These are phyloP conservation scores for Cytospora piceicola DNA, from an alignment of 2,329 filamentous ascomycete genomes.

Conservation along the genomic window DNA sequence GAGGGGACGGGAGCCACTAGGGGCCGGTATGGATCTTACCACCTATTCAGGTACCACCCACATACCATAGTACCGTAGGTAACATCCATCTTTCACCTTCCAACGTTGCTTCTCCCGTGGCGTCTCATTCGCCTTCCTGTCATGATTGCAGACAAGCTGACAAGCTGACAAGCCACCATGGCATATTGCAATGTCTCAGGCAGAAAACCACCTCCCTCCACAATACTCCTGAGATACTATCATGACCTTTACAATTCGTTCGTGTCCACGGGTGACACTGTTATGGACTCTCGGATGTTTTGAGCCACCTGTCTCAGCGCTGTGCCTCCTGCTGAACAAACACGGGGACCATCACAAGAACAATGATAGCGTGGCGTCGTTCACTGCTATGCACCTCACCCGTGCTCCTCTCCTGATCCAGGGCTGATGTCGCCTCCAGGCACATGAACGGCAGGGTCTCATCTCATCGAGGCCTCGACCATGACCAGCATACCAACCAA, in stretches of 20 bases:
- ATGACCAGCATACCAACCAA: not conserved
- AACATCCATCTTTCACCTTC: not conserved
- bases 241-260: not conserved
- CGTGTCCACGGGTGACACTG: not conserved
- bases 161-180: not conserved
- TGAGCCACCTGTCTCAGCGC: slow-evolving; percentile 9
- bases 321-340: slow-evolving; percentile 8
- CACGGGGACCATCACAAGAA: not conserved
- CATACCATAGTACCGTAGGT: too few relatives aligned
- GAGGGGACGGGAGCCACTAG: too few relatives aligned
- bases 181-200: not conserved
- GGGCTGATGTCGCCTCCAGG: not conserved
- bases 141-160: not conserved
- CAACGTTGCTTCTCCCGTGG: not conserved
- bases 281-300: not conserved
- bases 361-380: not conserved
- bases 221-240: not conserved
- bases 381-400: too few relatives aligned
- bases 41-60: too few relatives aligned
- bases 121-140: slow-evolving; percentile 15
- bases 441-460: not conserved
- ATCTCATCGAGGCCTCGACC: not conserved
- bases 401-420: too few relatives aligned
- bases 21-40: too few relatives aligned
- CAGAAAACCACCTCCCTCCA: not conserved